Base-by-base conservation (phyloP, 2,329 filamentous ascomycete genomes). In the Cladosporium sphaerospermum region DNA sequence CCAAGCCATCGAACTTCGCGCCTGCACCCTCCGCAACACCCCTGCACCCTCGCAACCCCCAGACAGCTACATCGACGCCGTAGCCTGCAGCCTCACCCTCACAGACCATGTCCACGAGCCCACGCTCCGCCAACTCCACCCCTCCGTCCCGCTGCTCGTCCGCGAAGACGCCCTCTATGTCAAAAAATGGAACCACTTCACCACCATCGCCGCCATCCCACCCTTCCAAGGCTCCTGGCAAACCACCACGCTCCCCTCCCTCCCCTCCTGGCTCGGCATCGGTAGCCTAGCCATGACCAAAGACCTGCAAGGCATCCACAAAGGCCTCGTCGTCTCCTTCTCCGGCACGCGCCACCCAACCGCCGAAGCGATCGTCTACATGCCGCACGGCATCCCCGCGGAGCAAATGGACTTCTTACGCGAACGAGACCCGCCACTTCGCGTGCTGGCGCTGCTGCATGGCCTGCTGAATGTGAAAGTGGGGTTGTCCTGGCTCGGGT, bases 91-190 rank as follows among this genome's bases (percentile, higher is more conserved):
- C 13, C 83, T 86, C 62, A 83, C 86, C 63, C 86, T 86, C 59
- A 85, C 83, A 1, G 83, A 86, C 61, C 84, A 85, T 62, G 85
- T 82, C 65, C 82, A 86, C 61, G 73, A 78, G 55, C 73, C 78
- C 2, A 86, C 83, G 11, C 69, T 86, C 23, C 64, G 77, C 41
- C 76, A 84, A 59, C 66, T 86, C 3, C 70, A 78, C 5, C 58
- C 60, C 1, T 65, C 72, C 41, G 78, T 82, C 3, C 81, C 82
- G 0, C 72, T 86, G 0, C 78, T 85, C 54, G 82, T 82, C 10
- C 77, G 79, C 2, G 74, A 69, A 58, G 71, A 81, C 65, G 83
- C 83, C 0, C 79, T 78, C 0, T 70, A 70, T 10, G 79, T 86
- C 36, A 66, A 71, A 2, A 74, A 74, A 3, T 86, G 81, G 80